phyloP scores from a whole-genome alignment of 305 asterid species.

The Ajuga reptans region DNA sequence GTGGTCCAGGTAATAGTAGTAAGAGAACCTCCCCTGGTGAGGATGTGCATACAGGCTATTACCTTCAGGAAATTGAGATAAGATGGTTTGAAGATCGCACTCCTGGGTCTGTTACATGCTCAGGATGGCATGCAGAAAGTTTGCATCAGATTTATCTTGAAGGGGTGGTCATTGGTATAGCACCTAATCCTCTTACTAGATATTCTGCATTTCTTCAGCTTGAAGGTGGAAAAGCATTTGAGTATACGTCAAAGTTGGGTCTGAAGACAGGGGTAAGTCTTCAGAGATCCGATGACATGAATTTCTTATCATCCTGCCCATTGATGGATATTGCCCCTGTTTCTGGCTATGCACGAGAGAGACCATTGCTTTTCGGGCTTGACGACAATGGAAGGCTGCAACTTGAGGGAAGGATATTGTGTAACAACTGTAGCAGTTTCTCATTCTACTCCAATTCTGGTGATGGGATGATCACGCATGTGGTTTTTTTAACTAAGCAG shows the following conservation, averaged over 20 bases:
- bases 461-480: constrained; percentile 57
- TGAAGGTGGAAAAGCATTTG: constrained; percentile 68
- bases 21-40: constrained; percentile 22
- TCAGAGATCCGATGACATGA: constrained; percentile 55
- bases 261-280: constrained; percentile 34
- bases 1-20: constrained; percentile 20
- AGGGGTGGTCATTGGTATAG: constrained; percentile 45
- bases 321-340: constrained; percentile 56
- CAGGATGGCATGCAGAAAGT: constrained; percentile 70
- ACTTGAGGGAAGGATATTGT: constrained; percentile 49
- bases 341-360: constrained; percentile 36
- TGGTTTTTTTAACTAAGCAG: constrained; percentile 71
- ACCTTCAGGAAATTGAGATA: constrained; percentile 63
- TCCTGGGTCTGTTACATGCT: constrained; percentile 61
- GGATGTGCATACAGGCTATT: constrained; percentile 39
- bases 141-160: constrained; percentile 48
- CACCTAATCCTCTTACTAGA: constrained; percentile 36
- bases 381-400: constrained; percentile 70
- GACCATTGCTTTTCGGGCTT: constrained; percentile 66
- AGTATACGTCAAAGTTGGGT: constrained; percentile 48
- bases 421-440: constrained; percentile 78
- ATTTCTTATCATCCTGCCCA: constrained; percentile 64
- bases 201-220: constrained; percentile 66
- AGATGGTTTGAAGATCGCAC: constrained; percentile 54
- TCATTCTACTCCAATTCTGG: constrained; percentile 72